A percentile compares a stretch with the other conserved stretches of the same genome.
phyloP scores from a whole-genome alignment of 116 monocot genomes.

The Zostera marina region DNA sequence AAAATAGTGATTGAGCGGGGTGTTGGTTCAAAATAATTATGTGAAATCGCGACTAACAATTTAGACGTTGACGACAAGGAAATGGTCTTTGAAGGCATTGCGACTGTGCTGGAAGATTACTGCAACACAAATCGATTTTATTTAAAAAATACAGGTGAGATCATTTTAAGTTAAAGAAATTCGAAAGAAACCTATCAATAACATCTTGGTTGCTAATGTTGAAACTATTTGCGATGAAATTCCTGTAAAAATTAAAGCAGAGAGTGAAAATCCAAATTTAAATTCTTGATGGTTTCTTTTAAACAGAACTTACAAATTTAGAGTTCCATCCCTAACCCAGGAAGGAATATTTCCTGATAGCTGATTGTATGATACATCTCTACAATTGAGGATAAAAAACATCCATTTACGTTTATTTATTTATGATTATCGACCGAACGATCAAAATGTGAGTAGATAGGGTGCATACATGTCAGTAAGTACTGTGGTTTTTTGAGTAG shows the following conservation, averaged over 20 bases:
- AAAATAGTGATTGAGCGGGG: no score
- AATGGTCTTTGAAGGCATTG: constrained; percentile 43
- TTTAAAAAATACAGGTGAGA: no score
- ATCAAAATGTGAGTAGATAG: background rate
- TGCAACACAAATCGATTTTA: constrained; percentile 3
- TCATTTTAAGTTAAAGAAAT: background rate
- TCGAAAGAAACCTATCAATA: background rate
- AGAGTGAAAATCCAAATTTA: background rate
- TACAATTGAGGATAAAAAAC: background rate
- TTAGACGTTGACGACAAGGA: constrained; percentile 40
- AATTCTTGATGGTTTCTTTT: background rate
- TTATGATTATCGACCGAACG: background rate
- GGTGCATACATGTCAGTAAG: background rate
- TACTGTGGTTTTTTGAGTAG: background rate
- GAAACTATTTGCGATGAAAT: background rate
- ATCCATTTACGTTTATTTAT: background rate
- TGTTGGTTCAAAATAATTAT: no score
- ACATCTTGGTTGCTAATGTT: background rate
- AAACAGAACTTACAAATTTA: background rate
- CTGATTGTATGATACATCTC: constrained; percentile 1
- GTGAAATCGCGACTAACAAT: constrained; percentile 12
- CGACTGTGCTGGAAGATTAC: constrained; percentile 39
- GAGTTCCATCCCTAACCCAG: background rate
- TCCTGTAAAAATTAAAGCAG: background rate
- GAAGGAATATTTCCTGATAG: background rate